phyloP scores from a whole-genome alignment of 768 basidiomycete genomes.

The Podaxis rugospora region DNA sequence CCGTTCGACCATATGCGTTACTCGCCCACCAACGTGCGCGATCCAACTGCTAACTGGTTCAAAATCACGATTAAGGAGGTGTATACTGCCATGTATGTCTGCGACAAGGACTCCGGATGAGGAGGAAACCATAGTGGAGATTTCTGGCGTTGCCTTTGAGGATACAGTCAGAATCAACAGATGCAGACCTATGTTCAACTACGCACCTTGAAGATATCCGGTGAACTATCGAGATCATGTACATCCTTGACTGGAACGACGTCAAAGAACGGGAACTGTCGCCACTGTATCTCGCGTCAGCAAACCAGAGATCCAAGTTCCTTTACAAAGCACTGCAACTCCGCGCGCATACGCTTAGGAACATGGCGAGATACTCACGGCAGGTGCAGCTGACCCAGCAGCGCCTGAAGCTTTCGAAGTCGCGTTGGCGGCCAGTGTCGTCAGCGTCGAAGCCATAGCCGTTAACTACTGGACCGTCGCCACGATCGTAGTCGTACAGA shows the following conservation, averaged over 20 bases:
- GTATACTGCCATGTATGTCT: conserved; percentile 82
- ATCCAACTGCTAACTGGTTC: conserved; percentile 71
- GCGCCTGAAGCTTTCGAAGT: conserved; percentile 17
- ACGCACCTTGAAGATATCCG: conserved; percentile 64
- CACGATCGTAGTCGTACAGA: not conserved
- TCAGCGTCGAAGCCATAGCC: conserved; percentile 27
- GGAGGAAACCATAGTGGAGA: conserved; percentile 64
- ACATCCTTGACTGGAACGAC: conserved; percentile 69
- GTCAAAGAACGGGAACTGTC: conserved; percentile 91
- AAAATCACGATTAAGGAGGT: conserved; percentile 71
- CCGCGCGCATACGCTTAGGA: conserved; percentile 4
- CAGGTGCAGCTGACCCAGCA: not conserved
- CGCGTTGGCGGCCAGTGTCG: conserved; percentile 22
- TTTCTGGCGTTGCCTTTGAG: conserved; percentile 57
- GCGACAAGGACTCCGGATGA: conserved; percentile 71
- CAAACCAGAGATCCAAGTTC: not conserved
- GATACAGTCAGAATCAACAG: not conserved
- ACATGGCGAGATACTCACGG: not conserved
- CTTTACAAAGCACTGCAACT: not conserved
- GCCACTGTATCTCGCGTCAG: conserved; percentile 50
- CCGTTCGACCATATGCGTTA: conserved; percentile 83
- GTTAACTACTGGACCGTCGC: not conserved
- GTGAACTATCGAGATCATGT: conserved; percentile 69
- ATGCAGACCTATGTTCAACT: too few species aligned
- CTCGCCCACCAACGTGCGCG: conserved; percentile 73